Base-by-base conservation (phyloP, 192 early-diverging fungal species). In the Lobosporangium transversale region DNA sequence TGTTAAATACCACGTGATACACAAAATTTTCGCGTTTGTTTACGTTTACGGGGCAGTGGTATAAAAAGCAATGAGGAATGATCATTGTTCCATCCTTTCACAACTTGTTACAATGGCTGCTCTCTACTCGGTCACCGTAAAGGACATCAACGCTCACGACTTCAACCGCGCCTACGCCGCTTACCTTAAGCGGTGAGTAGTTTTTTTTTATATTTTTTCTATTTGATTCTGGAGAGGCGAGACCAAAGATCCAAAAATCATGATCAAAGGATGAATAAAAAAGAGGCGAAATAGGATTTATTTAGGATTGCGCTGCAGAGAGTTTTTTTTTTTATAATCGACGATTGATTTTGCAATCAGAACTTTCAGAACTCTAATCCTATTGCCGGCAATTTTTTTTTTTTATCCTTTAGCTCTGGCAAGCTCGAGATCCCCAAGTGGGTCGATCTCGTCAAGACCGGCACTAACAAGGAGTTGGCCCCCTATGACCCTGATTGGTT, bases 401-500 rank as follows among this genome's bases (percentile, higher is more conserved):
- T n/a, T n/a, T n/a, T n/a, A n/a, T n/a, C n/a, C n/a, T n/a, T 35
- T 76, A 76, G 73, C 47, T 92, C 94, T 63, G 98, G 98, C 80
- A 96, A 97, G 90, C 92, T 99, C 80, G 92, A 95, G 80, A 93
- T 99, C 70, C 98, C 98, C 80, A 94, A 94, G 85, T 99, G 97
- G 97, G 93, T 95, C 78, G 98, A 99, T 85, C 80, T 97, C 73
- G 97, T 96, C 88, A 99, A 99, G 91, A 98, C 98, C 68, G 95
- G 90, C 58, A 88, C 94, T 62, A 90, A 86, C 91, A 98, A 97
- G 92, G 98, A 99, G 87, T 89, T 97, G 62, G 92, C 92, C 68
- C 98, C 98, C 36, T 94, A 96, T 85, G 97, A 99, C 81, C 91
- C 94, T 53, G 98, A 99, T 89, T 99, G 97, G 97, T 99, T 91